phyloP scores from a whole-genome alignment of 164 flowering plant genomes.

The Saururus chinensis region DNA sequence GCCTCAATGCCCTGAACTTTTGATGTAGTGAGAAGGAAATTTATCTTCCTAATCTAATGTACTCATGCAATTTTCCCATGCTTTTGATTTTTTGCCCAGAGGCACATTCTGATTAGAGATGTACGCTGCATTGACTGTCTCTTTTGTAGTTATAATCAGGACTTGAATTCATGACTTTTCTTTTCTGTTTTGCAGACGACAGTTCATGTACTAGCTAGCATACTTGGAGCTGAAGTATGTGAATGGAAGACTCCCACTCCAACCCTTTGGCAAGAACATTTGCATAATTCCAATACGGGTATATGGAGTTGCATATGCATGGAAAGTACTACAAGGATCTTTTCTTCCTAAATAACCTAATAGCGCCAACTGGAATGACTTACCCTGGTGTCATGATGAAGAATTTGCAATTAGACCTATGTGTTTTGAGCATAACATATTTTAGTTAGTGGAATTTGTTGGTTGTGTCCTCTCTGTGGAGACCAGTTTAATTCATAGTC shows the following conservation, averaged over 20 bases:
- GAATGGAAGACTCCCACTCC: conserved; percentile 97
- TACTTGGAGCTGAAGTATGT: conserved; percentile 60
- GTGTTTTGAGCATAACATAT: not conserved
- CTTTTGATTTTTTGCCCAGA: not conserved
- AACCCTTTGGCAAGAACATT: conserved; percentile 86
- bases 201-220: conserved; percentile 58
- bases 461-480: not conserved
- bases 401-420: not conserved
- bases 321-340: not conserved
- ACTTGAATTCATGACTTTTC: not conserved
- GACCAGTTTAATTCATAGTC: not conserved
- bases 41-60: not conserved
- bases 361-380: not conserved
- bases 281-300: conserved; percentile 67
- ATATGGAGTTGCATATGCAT: conserved; percentile 1
- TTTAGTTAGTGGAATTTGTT: not conserved
- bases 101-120: too few species aligned
- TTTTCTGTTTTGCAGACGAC: conserved; percentile 46
- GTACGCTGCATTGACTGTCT: not conserved
- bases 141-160: not conserved
- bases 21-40: not conserved
- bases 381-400: not conserved
- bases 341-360: not conserved
- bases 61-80: not conserved
- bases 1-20: not conserved